phyloP scores from a whole-genome alignment of 1,284 basidiomycete species.

The Rhizoctonia solani region DNA sequence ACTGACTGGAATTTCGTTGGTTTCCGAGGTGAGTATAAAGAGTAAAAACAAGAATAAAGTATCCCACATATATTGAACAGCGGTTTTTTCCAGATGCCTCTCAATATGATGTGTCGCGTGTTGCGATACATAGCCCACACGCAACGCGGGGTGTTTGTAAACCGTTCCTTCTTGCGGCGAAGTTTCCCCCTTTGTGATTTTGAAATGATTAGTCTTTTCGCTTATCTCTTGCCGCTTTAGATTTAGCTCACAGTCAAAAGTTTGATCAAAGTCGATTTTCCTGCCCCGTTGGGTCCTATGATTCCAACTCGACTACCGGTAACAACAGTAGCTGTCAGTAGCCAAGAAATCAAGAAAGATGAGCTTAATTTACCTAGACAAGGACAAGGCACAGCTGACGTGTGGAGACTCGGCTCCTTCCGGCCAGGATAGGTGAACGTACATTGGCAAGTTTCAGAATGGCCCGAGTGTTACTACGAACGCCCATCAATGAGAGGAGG shows the following conservation, averaged over 20 bases:
- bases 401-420: conserved; percentile 80
- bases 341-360: background rate
- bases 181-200: conserved; percentile 75
- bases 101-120: conserved; percentile 98
- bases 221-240: background rate
- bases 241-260: conserved; percentile 72
- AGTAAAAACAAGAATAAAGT: conserved; percentile 13
- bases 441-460: conserved; percentile 93
- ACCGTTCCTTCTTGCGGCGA: conserved; percentile 91
- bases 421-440: conserved; percentile 96
- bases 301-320: conserved; percentile 78
- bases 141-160: conserved; percentile 94
- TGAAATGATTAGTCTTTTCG: conserved; percentile 15
- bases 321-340: conserved; percentile 17
- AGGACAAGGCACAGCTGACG: conserved; percentile 89
- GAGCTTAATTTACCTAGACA: conserved; percentile 71
- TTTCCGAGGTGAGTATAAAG: conserved; percentile 38
- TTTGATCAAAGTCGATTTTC: conserved; percentile 97
- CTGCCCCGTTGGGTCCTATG: conserved; percentile 90
- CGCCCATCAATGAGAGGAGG: conserved; percentile 94
- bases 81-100: conserved; percentile 91
- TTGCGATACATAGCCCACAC: conserved; percentile 97
- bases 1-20: conserved; percentile 59
- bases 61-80: conserved; percentile 81
- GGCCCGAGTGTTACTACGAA: conserved; percentile 93